These are phyloP conservation scores for Wallacemonas sp. DNA, from an alignment of 208 protist genomes.

Conservation along the genomic window DNA sequence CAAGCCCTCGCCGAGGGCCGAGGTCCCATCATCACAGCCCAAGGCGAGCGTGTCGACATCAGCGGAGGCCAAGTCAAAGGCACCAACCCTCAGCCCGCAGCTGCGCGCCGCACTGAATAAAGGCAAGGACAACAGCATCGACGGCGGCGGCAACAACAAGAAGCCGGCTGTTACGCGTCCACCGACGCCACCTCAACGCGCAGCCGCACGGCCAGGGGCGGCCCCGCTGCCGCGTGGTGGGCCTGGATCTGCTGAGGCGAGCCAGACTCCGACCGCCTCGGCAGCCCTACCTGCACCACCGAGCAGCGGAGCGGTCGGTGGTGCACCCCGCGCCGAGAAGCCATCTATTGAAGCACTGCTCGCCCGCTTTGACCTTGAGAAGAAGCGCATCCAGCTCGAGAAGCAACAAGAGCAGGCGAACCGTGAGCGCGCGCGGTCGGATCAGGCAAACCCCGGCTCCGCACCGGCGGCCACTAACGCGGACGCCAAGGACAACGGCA, in stretches of 20 bases:
- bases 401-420: neutral
- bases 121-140: neutral
- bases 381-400: slow-evolving; percentile 30
- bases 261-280: too few species aligned
- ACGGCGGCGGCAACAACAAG: neutral
- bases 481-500: too few species aligned
- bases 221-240: neutral
- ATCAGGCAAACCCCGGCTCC: neutral
- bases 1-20: too few species aligned
- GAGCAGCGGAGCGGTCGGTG: neutral
- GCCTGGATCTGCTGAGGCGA: too few species aligned
- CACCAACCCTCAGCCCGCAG: neutral
- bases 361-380: slow-evolving; percentile 46
- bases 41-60: too few species aligned
- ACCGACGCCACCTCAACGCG: neutral
- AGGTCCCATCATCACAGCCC: too few species aligned
- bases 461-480: too few species aligned
- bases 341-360: slow-evolving; percentile 39
- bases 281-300: neutral
- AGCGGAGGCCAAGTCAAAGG: neutral
- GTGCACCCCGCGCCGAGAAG: neutral
- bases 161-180: too few species aligned
- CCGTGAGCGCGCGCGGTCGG: neutral
- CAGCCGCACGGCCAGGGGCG: neutral
- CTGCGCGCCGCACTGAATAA: neutral